A percentile compares a stretch with the other conserved stretches of the same genome.
These are phyloP conservation scores for Fusarium decemcellulare DNA, from an alignment of 2,329 filamentous ascomycete genomes.

Conservation along the genomic window DNA sequence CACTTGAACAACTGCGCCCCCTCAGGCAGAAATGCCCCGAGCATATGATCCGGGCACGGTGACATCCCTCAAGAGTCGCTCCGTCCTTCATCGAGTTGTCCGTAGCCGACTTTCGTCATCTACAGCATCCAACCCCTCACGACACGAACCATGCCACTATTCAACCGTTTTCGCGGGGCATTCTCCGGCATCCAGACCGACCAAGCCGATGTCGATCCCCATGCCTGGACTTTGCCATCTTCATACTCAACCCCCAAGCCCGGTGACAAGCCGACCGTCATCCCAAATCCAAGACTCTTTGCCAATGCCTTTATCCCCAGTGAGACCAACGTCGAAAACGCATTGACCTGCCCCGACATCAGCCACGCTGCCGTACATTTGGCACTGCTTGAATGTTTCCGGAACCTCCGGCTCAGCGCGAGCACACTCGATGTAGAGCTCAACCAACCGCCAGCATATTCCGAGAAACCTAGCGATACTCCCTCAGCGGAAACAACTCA, in stretches of 20 bases:
- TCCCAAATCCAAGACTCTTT: slow-evolving; percentile 21
- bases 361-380: slow-evolving; percentile 34
- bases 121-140: not conserved
- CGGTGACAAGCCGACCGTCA: slow-evolving; percentile 15
- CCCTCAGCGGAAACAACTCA: not conserved
- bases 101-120: not conserved
- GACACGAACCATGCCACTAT: slow-evolving; percentile 16
- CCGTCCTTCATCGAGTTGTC: too few species aligned
- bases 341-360: slow-evolving; percentile 14
- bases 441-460: slow-evolving; percentile 16
- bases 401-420: slow-evolving; percentile 16
- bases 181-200: not conserved
- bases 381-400: slow-evolving; percentile 31
- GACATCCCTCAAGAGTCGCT: too few species aligned
- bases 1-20: too few species aligned
- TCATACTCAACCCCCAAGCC: slow-evolving; percentile 18
- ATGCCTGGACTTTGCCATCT: slow-evolving; percentile 26
- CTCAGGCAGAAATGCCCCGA: too few species aligned
- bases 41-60: too few species aligned
- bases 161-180: slow-evolving; percentile 18
- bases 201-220: slow-evolving; percentile 22
- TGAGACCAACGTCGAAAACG: not conserved
- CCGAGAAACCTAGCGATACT: not conserved
- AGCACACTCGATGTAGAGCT: slow-evolving; percentile 17
- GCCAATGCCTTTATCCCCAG: slow-evolving; percentile 20